phyloP scores from a whole-genome alignment of 2,329 filamentous ascomycete species.

The Fonsecaea erecta region DNA sequence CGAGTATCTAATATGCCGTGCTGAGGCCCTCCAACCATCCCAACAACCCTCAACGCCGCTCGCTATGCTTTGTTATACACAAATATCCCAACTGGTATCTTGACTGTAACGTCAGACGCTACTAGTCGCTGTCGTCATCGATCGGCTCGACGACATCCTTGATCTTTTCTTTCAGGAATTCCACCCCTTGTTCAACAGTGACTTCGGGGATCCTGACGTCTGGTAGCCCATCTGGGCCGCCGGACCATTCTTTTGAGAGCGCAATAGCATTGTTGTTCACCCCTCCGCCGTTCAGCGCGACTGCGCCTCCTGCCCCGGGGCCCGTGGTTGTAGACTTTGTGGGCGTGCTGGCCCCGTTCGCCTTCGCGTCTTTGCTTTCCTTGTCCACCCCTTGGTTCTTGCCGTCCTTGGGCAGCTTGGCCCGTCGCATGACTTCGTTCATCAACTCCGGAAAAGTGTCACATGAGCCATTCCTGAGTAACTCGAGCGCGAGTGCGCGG shows the following conservation, averaged over 20 bases:
- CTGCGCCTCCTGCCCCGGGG: not conserved
- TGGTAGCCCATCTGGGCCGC: slow-evolving; percentile 43
- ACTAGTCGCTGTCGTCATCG: slow-evolving; percentile 43
- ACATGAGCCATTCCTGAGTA: slow-evolving; percentile 63
- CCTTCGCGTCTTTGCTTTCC: slow-evolving; percentile 21
- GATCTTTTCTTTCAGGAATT: slow-evolving; percentile 57
- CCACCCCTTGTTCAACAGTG: slow-evolving; percentile 57
- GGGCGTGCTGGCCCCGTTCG: slow-evolving; percentile 24
- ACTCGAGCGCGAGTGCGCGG: slow-evolving; percentile 58
- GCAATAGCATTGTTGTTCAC: slow-evolving; percentile 39
- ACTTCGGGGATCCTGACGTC: slow-evolving; percentile 56
- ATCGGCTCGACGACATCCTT: slow-evolving; percentile 55
- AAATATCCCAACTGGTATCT: not conserved
- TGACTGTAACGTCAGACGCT: not conserved
- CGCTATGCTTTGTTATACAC: slow-evolving; percentile 8
- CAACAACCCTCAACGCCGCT: not conserved
- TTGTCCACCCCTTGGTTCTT: slow-evolving; percentile 30
- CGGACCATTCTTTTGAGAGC: slow-evolving; percentile 42
- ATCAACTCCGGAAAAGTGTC: slow-evolving; percentile 62
- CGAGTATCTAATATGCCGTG: not conserved
- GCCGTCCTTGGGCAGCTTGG: slow-evolving; percentile 40
- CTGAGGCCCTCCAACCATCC: not conserved
- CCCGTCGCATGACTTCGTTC: slow-evolving; percentile 56
- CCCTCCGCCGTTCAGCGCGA: not conserved
- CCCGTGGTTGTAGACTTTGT: slow-evolving; percentile 7